Percentiles rank a stretch among this genome's conserved stretches.
phyloP scores from a whole-genome alignment of 2,329 filamentous ascomycete species.

The Fragosphaeria purpurea region DNA sequence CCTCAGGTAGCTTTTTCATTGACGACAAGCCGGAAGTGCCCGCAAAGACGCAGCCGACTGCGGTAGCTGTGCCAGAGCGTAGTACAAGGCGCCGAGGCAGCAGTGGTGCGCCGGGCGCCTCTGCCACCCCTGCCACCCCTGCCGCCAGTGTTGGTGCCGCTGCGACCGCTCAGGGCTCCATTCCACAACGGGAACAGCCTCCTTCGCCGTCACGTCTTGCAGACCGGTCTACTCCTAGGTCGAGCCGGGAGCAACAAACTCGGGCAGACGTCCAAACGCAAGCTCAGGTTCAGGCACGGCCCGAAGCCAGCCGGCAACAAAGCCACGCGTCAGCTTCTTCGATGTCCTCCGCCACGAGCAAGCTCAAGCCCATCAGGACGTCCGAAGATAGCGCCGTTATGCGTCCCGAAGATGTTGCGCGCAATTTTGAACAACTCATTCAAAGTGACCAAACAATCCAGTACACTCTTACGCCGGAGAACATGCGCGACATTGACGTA shows the following conservation, averaged over 20 bases:
- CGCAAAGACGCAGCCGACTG: conserved; percentile 14
- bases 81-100: conserved; percentile 9
- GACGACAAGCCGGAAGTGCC: conserved; percentile 27
- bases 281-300: neutral
- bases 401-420: conserved; percentile 48
- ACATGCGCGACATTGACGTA: conserved; percentile 67
- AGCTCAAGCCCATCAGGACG: conserved; percentile 42
- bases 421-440: conserved; percentile 69
- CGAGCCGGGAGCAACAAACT: conserved; percentile 1
- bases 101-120: neutral
- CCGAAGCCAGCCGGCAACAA: conserved; percentile 21
- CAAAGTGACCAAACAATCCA: conserved; percentile 74
- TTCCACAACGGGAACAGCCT: neutral
- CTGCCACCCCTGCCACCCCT: conserved; percentile 5
- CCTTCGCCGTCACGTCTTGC: conserved; percentile 1
- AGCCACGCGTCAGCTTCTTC: conserved; percentile 42
- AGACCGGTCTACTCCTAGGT: neutral
- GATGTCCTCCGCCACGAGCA: conserved; percentile 38
- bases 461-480: conserved; percentile 71
- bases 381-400: conserved; percentile 46
- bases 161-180: neutral
- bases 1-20: conserved; percentile 22
- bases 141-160: conserved; percentile 28
- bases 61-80: conserved; percentile 12
- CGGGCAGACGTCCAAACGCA: neutral